Evolutionary conservation across 23 red algal genomes (phyloP), one percentile per base, ranked within the genome.

Genomic region (Rhodosorus marinus): DNA sequence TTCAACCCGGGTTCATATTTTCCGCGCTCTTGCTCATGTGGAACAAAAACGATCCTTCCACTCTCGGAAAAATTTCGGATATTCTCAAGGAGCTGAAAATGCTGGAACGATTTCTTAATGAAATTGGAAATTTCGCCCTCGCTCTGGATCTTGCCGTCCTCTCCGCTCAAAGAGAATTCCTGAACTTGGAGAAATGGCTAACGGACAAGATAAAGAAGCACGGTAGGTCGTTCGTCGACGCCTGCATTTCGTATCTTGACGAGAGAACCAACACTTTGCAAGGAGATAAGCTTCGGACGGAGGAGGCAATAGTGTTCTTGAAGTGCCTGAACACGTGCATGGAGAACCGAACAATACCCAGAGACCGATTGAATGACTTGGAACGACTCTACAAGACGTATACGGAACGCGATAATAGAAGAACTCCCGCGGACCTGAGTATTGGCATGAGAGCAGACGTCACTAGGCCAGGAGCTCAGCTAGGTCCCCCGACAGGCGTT

Each of bases 131-230:
- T 11, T 75, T 70, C 17, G 69, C 75, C 5, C 85, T 95, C 61
- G 71, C 88, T 9, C 55, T 95, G 32, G 88, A 95, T 58, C 59
- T 95, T 9, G 88, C 88, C 15, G 58, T 95, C 24, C 34, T 83
- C 5, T 78, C 77, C 6, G 67, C 68, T 20, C 69, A 67, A 26
- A 62, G 81, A 33, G 77, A 84, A 25, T 75, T 69, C 24, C 43
- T 95, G 35, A 84, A 95, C 27, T 72, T 95, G 24, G 66, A 67
- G 47, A 79, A 60, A 24, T 95, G 88, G 88, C 59, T 93, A 2
- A 51, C 29, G 9, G 86, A 82, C 23, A 51, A 70, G 20, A 54
- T 93, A 8, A 28, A 63, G 3, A 62, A 72, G 2, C 62, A 57
- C 7, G 86, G 86, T 3, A 48, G 49, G 5, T 49, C 33, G 24